Base-by-base conservation (phyloP, 768 basidiomycete genomes). In the Boletus pseudo-olivaceus region DNA sequence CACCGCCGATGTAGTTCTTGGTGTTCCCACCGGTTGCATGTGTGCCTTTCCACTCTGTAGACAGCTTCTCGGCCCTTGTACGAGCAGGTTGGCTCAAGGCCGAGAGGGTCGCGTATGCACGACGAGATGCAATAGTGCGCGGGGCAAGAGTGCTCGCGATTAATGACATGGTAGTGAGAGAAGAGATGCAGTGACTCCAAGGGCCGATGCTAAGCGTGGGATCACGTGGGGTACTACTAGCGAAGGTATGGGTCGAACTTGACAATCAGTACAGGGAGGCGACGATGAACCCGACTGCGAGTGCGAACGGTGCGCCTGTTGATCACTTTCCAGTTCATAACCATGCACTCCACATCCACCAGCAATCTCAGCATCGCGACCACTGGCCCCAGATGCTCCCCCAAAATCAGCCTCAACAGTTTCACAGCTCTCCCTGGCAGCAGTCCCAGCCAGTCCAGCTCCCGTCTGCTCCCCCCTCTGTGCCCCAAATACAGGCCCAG, bases 1-100 rank as follows among this genome's bases (percentile, higher is more conserved):
- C 80, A 9, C 95, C 96, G 12, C 83, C 88, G 54, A 98, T 90
- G 72, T 87, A 93, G 70, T 93, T 94, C 81, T 90, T 94, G 53
- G 94, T 94, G 56, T 78, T 85, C 29, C 82, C 88, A n/a, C 95
- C 95, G 12, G 83, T 81, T 23, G 88, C 86, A 54, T 79, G 88
- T 3, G 95, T 95, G 39, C 95, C 95, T 59, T 85, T 85, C 92
- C 93, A 98, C 30, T 84, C 78, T 14, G 79, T 70, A 17, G 88
- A 88, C 19, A 93, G 74, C 51, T 78, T 78, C 60, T 90, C 83
- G 1, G 90, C 90, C 57, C 80, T 82, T 26, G 80, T 67, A 19
- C 79, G 77, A 20, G 84, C 86, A 11, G 76, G 57, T 14, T 81
- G 72, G 57, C 76, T 81, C 51, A 92, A 72, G 3, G 81, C 76